A percentile compares a stretch with the other conserved stretches of the same genome.
phyloP scores from a whole-genome alignment of 345 rosid species.

The Aurinia saxatilis region DNA sequence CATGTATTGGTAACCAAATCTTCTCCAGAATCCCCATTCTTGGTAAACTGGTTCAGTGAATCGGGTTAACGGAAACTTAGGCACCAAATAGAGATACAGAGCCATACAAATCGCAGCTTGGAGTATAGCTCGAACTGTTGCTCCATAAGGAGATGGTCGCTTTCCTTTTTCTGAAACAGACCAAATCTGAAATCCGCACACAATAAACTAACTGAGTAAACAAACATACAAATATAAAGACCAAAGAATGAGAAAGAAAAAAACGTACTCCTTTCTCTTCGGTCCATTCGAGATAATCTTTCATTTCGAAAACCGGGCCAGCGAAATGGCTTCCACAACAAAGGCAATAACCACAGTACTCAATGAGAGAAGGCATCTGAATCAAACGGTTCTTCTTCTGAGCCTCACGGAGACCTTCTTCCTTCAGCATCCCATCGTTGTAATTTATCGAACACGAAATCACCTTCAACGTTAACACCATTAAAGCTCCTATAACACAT shows the following conservation, averaged over 20 bases:
- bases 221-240: slow-evolving; percentile 3
- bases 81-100: slow-evolving; percentile 65
- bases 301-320: slow-evolving; percentile 93
- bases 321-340: slow-evolving; percentile 96
- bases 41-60: slow-evolving; percentile 67
- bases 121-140: slow-evolving; percentile 57
- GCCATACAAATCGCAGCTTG: slow-evolving; percentile 88
- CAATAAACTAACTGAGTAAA: not conserved
- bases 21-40: slow-evolving; percentile 86
- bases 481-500: slow-evolving; percentile 61
- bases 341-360: slow-evolving; percentile 85
- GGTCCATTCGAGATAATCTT: slow-evolving; percentile 94
- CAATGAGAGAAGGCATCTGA: slow-evolving; percentile 66
- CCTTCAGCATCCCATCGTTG: slow-evolving; percentile 72
- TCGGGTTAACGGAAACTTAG: slow-evolving; percentile 56
- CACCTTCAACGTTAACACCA: slow-evolving; percentile 94
- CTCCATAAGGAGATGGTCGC: slow-evolving; percentile 52
- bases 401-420: slow-evolving; percentile 66
- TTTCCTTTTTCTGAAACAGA: slow-evolving; percentile 41
- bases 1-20: slow-evolving; percentile 78
- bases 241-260: not conserved
- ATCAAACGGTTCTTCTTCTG: slow-evolving; percentile 77
- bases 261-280: slow-evolving; percentile 74
- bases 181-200: slow-evolving; percentile 54
- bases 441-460: slow-evolving; percentile 89